Evolutionary conservation across 2,329 filamentous ascomycete genomes (phyloP).

Genomic region (Plectosphaerella plurivora): DNA sequence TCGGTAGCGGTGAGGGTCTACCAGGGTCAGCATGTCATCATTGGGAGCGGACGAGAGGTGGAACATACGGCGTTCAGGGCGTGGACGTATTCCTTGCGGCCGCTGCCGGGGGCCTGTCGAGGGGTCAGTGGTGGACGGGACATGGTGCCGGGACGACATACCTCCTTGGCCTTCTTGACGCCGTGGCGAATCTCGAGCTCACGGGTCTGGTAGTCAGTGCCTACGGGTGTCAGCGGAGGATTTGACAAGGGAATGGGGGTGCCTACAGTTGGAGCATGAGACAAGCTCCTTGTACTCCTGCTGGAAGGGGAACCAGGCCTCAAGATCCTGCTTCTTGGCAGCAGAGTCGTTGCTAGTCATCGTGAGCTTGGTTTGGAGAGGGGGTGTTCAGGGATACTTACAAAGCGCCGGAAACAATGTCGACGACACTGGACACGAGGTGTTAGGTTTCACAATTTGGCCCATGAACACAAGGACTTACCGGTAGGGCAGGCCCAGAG

Average conservation of each 20-base stretch:
- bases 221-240: background rate
- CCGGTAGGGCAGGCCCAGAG: background rate
- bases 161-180: slow-evolving; percentile 54
- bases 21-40: slow-evolving; percentile 44
- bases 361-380: background rate
- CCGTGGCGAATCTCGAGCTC: slow-evolving; percentile 92
- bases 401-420: slow-evolving; percentile 92
- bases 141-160: background rate
- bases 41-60: slow-evolving; percentile 39
- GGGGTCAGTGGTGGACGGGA: background rate
- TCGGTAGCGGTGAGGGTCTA: slow-evolving; percentile 82
- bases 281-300: slow-evolving; percentile 98
- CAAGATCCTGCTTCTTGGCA: slow-evolving; percentile 89
- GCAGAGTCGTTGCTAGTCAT: slow-evolving; percentile 47
- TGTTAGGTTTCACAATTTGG: background rate
- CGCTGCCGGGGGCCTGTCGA: slow-evolving; percentile 11
- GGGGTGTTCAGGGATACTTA: slow-evolving; percentile 1
- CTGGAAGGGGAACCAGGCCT: slow-evolving; percentile 95
- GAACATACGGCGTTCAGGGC: slow-evolving; percentile 65
- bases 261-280: slow-evolving; percentile 83
- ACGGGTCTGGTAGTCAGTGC: slow-evolving; percentile 66
- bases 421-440: slow-evolving; percentile 53
- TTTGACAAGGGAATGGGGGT: slow-evolving; percentile 52
- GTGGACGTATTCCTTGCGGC: slow-evolving; percentile 87
- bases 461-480: background rate